Base-by-base conservation (phyloP, 2,329 filamentous ascomycete species). In the Aspergillus fischeri region DNA sequence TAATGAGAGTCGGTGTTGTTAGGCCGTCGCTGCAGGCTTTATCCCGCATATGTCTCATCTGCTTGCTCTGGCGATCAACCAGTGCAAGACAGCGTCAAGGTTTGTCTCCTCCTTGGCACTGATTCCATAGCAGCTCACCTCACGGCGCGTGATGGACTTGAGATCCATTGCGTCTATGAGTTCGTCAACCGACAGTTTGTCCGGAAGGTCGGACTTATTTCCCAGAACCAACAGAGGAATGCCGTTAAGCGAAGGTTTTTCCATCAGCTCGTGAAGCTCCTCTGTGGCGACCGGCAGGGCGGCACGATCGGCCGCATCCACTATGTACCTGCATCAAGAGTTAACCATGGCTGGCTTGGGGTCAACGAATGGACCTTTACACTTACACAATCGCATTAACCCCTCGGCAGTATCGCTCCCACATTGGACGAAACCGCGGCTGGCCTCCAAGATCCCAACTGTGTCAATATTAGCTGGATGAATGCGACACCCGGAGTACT, bases 81-180 rank as follows among this genome's bases (percentile, higher is more conserved):
- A 99, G 73, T 96, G 90, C 68, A 99, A 81, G 53, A 99, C 94
- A 6, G 93, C 94, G 71, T 99, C 93, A 63, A 99, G 86, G 77
- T 99, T 99, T 57, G 93, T 99, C 78, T 99, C 94, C 74, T 97
- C 93, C 77, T 97, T 97, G 60, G 93, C 94, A 74, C 92, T 97
- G 78, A 99, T 97, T 60, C 93, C 93, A 76, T 99, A 99, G 78
- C 94, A 97, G 78, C 91, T 96, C 66, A 99, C 93, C 76, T 99
- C 94, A 55, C 94, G 90, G 69, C 91, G 88, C 59, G 87, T 89
- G 73, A 99, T 92, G 65, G 85, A 86, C 74, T 94, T 96, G 57
- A 99, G 83, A 67, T 96, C 88, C 77, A 99, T 83, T 61, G 88
- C 88, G 60, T 96, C 93, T 77, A 99, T 97, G 71, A 99, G 78